Conservation (phyloP, 768 basidiomycete genomes). For the Filobasidium floriforme region DNA sequence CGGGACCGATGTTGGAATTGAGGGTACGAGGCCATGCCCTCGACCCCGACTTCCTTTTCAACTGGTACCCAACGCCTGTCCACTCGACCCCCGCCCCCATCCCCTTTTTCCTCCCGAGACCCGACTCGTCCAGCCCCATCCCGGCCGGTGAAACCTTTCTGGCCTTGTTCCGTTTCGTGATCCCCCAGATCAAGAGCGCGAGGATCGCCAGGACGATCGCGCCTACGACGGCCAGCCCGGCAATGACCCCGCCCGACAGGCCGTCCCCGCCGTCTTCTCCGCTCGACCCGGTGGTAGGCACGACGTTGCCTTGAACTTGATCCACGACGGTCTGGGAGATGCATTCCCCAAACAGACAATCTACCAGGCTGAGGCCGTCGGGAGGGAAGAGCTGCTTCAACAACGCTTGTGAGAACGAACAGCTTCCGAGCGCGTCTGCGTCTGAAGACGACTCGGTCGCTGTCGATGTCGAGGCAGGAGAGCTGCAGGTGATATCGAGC, state of each 20-base stretch:
- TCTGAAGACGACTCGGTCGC: neutral
- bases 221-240: conserved; percentile 78
- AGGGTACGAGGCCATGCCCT: neutral
- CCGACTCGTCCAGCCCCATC: conserved; percentile 42
- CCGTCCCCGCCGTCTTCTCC: conserved; percentile 43
- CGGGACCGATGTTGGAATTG: no score
- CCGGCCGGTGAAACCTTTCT: neutral
- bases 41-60: conserved; percentile 34
- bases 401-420: conserved; percentile 66
- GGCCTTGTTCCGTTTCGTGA: conserved; percentile 9
- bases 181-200: conserved; percentile 58
- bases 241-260: conserved; percentile 76
- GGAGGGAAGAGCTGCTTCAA: conserved; percentile 67
- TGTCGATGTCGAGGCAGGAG: conserved; percentile 19
- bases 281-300: conserved; percentile 24
- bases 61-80: conserved; percentile 60
- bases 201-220: conserved; percentile 57
- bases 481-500: conserved; percentile 61
- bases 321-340: conserved; percentile 73
- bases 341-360: conserved; percentile 82
- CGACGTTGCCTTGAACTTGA: conserved; percentile 44
- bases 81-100: conserved; percentile 63
- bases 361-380: conserved; percentile 61
- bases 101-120: conserved; percentile 35
- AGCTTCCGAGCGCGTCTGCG: conserved; percentile 48